phyloP scores from a whole-genome alignment of 352 stramenopile species.

The Phytophthora fragariae region DNA sequence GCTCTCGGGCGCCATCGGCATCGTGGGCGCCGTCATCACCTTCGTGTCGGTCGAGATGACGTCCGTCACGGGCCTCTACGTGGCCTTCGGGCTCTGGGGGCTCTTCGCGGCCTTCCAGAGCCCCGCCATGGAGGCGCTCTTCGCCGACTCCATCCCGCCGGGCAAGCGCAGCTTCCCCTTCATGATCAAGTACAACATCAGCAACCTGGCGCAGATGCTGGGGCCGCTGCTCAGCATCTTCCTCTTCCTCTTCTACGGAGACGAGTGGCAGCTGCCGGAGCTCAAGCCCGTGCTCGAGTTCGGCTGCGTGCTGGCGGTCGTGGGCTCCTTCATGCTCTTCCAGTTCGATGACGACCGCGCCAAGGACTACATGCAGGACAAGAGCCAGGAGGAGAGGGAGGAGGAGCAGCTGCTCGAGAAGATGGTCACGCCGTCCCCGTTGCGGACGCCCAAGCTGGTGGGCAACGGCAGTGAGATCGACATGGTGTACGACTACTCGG shows the following conservation, averaged over 20 bases:
- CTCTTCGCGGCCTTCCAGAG: constrained; percentile 75
- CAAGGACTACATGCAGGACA: constrained; percentile 48
- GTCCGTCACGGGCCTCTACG: constrained; percentile 60
- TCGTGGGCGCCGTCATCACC: constrained; percentile 57
- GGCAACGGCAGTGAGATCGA: constrained; percentile 61
- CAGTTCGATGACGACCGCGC: constrained; percentile 72
- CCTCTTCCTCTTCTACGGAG: constrained; percentile 71
- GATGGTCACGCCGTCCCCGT: constrained; percentile 35
- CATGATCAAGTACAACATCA: constrained; percentile 88
- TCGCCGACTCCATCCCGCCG: constrained; percentile 78
- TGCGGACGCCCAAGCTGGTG: constrained; percentile 69
- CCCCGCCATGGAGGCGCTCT: constrained; percentile 76
- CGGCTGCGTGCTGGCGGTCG: constrained; percentile 57
- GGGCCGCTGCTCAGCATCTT: constrained; percentile 62
- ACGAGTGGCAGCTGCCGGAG: constrained; percentile 64
- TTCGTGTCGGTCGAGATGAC: constrained; percentile 61
- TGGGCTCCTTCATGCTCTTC: constrained; percentile 53
- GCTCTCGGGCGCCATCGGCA: constrained; percentile 61
- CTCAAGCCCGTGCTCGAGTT: constrained; percentile 70
- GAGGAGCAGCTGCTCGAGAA: constrained; percentile 31
- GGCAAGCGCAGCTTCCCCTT: constrained; percentile 73
- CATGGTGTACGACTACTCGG: constrained; percentile 78
- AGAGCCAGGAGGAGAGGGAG: constrained; percentile 33
- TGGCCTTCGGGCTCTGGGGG: constrained; percentile 72
- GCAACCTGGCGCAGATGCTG: constrained; percentile 72